Conservation (phyloP, 345 rosid species). For the Passiflora organensis region DNA sequence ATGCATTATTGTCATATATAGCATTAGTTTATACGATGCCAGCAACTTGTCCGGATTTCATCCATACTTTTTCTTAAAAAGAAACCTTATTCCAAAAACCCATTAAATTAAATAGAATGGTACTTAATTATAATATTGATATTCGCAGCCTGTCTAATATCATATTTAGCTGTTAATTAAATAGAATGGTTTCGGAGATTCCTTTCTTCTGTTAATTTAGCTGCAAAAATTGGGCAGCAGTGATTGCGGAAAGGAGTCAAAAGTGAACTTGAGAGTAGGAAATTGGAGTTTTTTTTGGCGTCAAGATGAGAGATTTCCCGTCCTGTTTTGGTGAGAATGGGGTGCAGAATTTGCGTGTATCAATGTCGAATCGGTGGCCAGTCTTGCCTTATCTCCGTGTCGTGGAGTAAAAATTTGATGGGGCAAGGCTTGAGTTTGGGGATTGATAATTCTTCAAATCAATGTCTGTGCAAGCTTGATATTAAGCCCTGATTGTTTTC, state of each 20-base stretch:
- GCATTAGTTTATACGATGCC: no score
- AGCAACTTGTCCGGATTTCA: no score
- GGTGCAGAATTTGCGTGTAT: conserved; percentile 74
- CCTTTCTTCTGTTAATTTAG: conserved; percentile 27
- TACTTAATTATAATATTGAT: no score
- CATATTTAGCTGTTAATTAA: no score
- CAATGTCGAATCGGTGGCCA: conserved; percentile 62
- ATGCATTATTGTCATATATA: no score
- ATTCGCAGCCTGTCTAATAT: no score
- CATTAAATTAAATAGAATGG: no score
- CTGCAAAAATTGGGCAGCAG: conserved; percentile 26
- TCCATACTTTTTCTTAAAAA: no score
- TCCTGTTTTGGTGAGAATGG: conserved; percentile 96
- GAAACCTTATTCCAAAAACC: no score
- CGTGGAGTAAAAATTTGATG: conserved; percentile 90
- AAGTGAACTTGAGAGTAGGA: conserved; percentile 17
- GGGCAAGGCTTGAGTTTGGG: conserved; percentile 79
- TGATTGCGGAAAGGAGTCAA: conserved; percentile 5
- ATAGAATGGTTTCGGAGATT: conserved; percentile 4
- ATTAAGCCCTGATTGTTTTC: conserved; percentile 93
- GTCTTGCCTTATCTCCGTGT: conserved; percentile 60
- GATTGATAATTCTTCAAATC: conserved; percentile 69
- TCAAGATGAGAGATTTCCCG: conserved; percentile 84
- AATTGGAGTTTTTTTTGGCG: conserved; percentile 15
- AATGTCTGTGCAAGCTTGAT: conserved; percentile 82